Evolutionary conservation across 208 protist species (phyloP).

Genomic region (Leishmania martiniquensis): DNA sequence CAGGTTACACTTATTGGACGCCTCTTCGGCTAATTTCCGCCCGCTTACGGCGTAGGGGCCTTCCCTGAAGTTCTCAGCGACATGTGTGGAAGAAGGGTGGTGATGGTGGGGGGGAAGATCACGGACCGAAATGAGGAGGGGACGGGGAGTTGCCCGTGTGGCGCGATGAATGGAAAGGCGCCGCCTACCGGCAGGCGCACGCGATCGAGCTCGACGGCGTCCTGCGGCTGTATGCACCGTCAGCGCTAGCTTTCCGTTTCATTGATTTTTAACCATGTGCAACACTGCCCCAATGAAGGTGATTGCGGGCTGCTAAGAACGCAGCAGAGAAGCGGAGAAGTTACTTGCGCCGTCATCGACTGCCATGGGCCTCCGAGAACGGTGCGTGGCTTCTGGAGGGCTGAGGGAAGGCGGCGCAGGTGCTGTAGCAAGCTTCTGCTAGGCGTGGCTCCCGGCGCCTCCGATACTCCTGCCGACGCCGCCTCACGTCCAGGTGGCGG

Average conservation of each 20-base stretch:
- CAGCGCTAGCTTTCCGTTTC: too few species aligned
- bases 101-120: too few species aligned
- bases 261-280: too few species aligned
- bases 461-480: conserved; percentile 11
- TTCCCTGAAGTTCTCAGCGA: background rate
- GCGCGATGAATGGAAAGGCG: background rate
- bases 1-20: background rate
- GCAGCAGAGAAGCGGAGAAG: background rate
- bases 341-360: background rate
- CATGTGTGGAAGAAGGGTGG: background rate
- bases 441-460: conserved; percentile 8
- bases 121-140: background rate
- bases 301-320: background rate
- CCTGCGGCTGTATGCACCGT: background rate
- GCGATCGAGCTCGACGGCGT: background rate
- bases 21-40: background rate
- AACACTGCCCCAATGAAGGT: too few species aligned
- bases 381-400: background rate
- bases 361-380: background rate
- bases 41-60: background rate
- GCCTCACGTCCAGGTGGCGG: conserved; percentile 1
- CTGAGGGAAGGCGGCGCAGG: background rate
- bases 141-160: background rate
- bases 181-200: background rate
- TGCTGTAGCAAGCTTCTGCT: background rate